Base-by-base conservation (phyloP, 2,329 filamentous ascomycete genomes). In the Venturia effusa region DNA sequence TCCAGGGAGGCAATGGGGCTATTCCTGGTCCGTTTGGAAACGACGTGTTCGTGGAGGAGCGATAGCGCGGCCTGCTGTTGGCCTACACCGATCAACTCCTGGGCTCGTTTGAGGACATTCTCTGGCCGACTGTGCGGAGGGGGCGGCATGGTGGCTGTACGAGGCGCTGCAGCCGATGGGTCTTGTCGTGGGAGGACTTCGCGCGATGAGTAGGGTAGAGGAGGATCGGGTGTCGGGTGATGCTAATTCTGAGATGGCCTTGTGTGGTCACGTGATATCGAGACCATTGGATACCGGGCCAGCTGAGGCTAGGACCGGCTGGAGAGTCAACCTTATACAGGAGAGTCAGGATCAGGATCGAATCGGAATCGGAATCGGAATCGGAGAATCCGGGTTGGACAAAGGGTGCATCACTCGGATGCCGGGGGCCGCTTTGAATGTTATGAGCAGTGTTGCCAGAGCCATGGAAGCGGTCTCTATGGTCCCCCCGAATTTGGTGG, bases 21-120 rank as follows among this genome's bases (percentile, higher is more conserved):
- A 87, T 95, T 97, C 75, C 94, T 90, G 72, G 92, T 97, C 72
- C 94, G 86, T 83, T 99, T 99, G 69, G 91, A 97, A 72, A 92
- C 96, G 81, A 97, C 92, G 87, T 99, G 94, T 84, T 99, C 94
- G 83, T 97, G 94, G 67, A 99, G 88, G 73, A 97, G 87, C 73
- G 88, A 92, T 76, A 99, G 83, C 75, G 94, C 94, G 73, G 94
- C 93, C 72, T 90, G 86, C 71, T 89, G 84, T 85, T 99, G 94
- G 76, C 90, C 89, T 74, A 99, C 94, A 75, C 92, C 94, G 81
- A 97, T 97, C 79, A 99, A 90, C 83, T 99, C 94, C 79, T 97
- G 89, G 68, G 94, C 94, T 78, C 94, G 88, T 86, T 96, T 96
- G 77, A 97, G 87, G 76, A 97, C 92, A 88, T 99, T 99, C 83